Evolutionary conservation across 116 monocot species (phyloP), one percentile per base, ranked within the genome.

Genomic region (Trichopus zeylanicus): DNA sequence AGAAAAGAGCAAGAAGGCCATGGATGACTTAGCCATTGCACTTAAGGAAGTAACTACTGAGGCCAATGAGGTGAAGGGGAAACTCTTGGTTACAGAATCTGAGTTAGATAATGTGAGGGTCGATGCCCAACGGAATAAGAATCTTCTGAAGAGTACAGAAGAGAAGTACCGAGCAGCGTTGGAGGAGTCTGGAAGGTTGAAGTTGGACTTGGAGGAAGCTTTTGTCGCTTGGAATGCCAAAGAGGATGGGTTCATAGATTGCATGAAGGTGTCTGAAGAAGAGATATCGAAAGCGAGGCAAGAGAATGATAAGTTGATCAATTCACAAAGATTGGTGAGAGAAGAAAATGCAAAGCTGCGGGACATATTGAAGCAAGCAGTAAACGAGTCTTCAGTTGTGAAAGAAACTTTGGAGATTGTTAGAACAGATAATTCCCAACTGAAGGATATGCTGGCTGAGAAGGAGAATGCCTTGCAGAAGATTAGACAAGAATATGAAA

Each of bases 361-460:
- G 31, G 95, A 95, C 61, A 79, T 90, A 64, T 58, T 90, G 48
- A 95, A 95, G 66, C 89, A 87, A 47, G 86, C 91, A 2, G 60
- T 95, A 18, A 80, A 79, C 28, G 90, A 95, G 67, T 78, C 90
- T n/a, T 84, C 62, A 0, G 64, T 75, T 6, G 73, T 78, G 6
- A 90, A 90, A 66, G 90, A 95, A 59, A 78, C 83, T 0, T 29
- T 90, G 54, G 87, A 95, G 72, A 86, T 79, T 29, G 81, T 78
- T 3, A 70, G 86, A 28, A 65, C 26, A 12, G 87, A 95, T 48
- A 90, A 90, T 64, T 81, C 66, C 37, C 63, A 71, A 20, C 67
- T 95, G 7, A 80, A 81, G 37, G 78, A 81, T 29, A 37, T 47
- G n/a, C 16, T 95, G n/a, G 25, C 65, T 9, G 86, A 86, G 53